A percentile compares a stretch with the other conserved stretches of the same genome.
Conservation (phyloP, 371 early-diverging fungal species). For the Zychaea mexicana region DNA sequence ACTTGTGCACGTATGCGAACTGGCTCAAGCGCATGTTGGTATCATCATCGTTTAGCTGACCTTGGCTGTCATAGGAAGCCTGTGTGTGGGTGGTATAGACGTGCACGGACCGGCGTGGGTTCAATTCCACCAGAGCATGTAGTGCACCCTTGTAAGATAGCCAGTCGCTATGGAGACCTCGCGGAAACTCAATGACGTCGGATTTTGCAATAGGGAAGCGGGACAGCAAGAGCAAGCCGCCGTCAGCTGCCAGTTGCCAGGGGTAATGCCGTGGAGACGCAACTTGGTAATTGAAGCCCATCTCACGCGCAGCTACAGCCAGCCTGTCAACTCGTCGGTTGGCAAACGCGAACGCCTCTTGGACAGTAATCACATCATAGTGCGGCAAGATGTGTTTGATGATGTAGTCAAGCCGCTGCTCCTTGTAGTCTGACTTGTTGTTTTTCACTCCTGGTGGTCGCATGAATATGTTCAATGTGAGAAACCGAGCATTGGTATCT, state of each 20-base stretch:
- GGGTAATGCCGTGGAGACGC: constrained; percentile 59
- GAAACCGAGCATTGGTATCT: constrained; percentile 51
- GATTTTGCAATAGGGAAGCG: constrained; percentile 67
- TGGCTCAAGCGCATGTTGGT: constrained; percentile 61
- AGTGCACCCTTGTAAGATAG: constrained; percentile 78
- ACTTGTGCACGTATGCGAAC: constrained; percentile 60
- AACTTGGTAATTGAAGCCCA: constrained; percentile 66
- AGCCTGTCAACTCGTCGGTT: constrained; percentile 57
- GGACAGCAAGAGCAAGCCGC: constrained; percentile 78
- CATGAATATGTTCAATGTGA: constrained; percentile 85
- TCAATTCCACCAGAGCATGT: constrained; percentile 68
- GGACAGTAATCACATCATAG: constrained; percentile 81
- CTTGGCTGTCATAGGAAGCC: constrained; percentile 60
- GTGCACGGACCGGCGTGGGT: constrained; percentile 54
- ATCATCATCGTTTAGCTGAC: constrained; percentile 48
- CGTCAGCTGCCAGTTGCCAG: constrained; percentile 73
- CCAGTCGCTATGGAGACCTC: constrained; percentile 76
- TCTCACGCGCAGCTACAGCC: constrained; percentile 58
- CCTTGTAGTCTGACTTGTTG: constrained; percentile 77
- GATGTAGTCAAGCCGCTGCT: constrained; percentile 69
- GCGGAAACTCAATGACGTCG: constrained; percentile 60
- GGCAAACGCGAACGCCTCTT: constrained; percentile 85
- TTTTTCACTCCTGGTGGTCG: constrained; percentile 83
- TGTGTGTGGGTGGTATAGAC: constrained; percentile 87
- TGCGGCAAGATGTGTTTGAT: constrained; percentile 57